phyloP scores from a whole-genome alignment of 202 grass and related monocot genomes.

The Sporobolus alterniflorus region DNA sequence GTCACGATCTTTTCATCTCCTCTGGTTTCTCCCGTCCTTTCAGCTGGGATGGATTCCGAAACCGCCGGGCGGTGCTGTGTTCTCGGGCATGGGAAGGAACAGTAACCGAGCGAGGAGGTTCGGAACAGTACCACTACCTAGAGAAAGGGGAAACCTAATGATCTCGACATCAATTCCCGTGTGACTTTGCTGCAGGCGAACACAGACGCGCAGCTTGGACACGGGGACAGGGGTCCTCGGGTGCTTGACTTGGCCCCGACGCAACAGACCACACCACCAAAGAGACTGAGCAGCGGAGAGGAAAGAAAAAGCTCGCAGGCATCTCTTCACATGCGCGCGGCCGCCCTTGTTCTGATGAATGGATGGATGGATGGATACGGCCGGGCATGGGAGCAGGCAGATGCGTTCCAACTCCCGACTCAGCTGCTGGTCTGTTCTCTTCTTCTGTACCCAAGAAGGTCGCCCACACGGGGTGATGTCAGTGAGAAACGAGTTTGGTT shows the following conservation, averaged over 20 bases:
- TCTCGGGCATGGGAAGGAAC: background rate
- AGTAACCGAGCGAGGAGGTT: background rate
- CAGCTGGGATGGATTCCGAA: no score
- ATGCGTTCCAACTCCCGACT: no score
- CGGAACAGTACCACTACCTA: background rate
- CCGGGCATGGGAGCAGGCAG: no score
- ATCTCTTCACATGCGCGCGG: background rate
- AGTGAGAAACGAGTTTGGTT: background rate
- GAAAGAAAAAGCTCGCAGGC: background rate
- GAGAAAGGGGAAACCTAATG: background rate
- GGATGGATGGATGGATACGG: no score
- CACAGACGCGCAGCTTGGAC: no score
- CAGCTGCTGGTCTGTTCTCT: no score
- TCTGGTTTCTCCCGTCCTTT: background rate
- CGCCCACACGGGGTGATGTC: background rate
- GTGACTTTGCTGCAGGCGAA: background rate
- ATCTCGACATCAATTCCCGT: background rate
- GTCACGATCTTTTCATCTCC: background rate
- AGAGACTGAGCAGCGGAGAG: no score
- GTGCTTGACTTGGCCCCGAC: background rate
- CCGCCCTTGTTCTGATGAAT: no score
- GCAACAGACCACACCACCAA: constrained; percentile 26
- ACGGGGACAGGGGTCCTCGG: background rate
- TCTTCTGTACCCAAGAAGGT: no score
- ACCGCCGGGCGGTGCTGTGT: background rate